phyloP scores from a whole-genome alignment of 2,329 filamentous ascomycete genomes.

The Ascomycota sp. region DNA sequence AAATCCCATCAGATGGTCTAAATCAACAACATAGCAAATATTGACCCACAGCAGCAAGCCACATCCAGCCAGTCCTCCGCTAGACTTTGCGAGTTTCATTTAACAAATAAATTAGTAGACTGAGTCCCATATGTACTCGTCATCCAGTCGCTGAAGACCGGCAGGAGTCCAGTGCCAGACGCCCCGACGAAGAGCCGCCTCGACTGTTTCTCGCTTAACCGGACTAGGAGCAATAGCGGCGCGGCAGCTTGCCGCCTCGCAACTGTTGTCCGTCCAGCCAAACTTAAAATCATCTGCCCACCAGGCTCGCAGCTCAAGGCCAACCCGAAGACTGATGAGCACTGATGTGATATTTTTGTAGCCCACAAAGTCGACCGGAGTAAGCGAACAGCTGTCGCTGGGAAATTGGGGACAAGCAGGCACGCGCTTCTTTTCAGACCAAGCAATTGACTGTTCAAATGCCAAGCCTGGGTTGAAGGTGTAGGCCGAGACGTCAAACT shows the following conservation, averaged over 20 bases:
- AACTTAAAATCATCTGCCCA: conserved; percentile 19
- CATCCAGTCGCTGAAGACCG: conserved; percentile 12
- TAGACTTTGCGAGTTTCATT: neutral
- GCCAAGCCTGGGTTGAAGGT: conserved; percentile 12
- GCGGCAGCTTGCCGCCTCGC: conserved; percentile 16
- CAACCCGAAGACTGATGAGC: conserved; percentile 16
- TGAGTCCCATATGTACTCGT: conserved; percentile 11
- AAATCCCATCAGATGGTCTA: conserved; percentile 12
- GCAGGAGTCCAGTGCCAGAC: conserved; percentile 13
- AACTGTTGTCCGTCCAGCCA: conserved; percentile 20
- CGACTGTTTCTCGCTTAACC: conserved; percentile 12
- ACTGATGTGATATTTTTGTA: conserved; percentile 18
- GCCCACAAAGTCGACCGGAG: conserved; percentile 14
- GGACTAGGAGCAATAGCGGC: conserved; percentile 6
- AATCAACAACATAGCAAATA: conserved; percentile 10
- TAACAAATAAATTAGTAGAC: conserved; percentile 6
- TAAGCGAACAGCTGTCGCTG: conserved; percentile 13
- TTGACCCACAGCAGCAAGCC: conserved; percentile 9
- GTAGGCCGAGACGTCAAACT: conserved; percentile 20
- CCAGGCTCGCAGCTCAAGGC: conserved; percentile 16
- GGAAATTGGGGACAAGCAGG: conserved; percentile 15
- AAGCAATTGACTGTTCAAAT: conserved; percentile 16
- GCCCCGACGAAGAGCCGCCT: conserved; percentile 10
- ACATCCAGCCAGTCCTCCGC: conserved; percentile 4
- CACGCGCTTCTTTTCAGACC: conserved; percentile 17